Evolutionary conservation across 2,329 filamentous ascomycete genomes (phyloP), one percentile per base, ranked within the genome.

Genomic region (Colletotrichum sansevieriae): DNA sequence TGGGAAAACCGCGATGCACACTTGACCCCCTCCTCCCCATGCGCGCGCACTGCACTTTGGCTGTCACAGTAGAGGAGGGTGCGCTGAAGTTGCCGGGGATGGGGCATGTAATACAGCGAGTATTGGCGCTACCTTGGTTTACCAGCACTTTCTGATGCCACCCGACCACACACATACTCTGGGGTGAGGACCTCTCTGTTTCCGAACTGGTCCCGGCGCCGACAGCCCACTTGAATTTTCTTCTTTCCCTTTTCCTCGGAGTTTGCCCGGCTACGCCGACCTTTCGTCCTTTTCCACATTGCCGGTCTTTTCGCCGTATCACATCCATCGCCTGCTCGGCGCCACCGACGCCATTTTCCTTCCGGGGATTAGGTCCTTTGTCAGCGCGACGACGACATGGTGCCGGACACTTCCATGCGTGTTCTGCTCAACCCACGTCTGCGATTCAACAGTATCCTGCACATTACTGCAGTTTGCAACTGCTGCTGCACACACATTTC

Each of bases 341-440:
- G 54, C 54, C 54, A 59, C 46, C 65, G 61, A 64, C 54, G 54
- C 61, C 54, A 61, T 54, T 54, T 49, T 52, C n/a, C 47, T 52
- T 18, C 47, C 37, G 18, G 44, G 37, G 25, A 5, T 41, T 46
- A 11, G 20, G 6, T 10, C 22, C 65, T 54, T 43, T 47, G 22
- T 54, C 61, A 65, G 37, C 54, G 25, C 29, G 18, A 46, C 52
- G 44, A 54, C 65, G 46, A 68, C 46, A 65, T 59, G 29, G 39
- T 54, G 18, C 54, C 12, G 52, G 39, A 18, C 10, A 11, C 41
- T 43, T 54, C 29, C 56, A 62, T 62, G 29, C 49, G 22, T 13
- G 37, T 33, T 12, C 22, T 1, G 10, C 46, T 15, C 59, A 10
- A 44, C 18, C 33, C 55, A 54, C 35, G 37, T 29, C 39, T 63